phyloP scores from a whole-genome alignment of 2,329 filamentous ascomycete species.

The Aspergillus ochraceus region DNA sequence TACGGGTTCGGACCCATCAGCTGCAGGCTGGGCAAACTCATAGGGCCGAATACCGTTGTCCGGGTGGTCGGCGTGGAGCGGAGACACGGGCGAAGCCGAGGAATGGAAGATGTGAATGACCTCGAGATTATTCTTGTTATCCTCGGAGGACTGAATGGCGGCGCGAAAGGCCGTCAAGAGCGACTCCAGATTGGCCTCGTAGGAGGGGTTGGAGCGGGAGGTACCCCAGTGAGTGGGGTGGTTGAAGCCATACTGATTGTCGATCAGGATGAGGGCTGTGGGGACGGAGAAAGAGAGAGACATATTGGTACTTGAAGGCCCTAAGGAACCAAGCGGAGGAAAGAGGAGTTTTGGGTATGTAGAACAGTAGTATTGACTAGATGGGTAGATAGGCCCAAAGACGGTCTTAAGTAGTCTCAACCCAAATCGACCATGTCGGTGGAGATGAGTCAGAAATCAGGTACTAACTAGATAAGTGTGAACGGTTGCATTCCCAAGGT shows the following conservation, averaged over 20 bases:
- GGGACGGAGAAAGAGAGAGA: conserved; percentile 18
- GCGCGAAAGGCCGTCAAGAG: conserved; percentile 40
- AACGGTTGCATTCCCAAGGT: too few species aligned
- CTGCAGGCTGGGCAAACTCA: conserved; percentile 30
- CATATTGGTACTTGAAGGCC: neutral
- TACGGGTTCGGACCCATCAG: conserved; percentile 37
- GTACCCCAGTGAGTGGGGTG: conserved; percentile 42
- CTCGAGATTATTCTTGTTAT: conserved; percentile 21
- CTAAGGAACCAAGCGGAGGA: neutral
- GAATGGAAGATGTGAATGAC: conserved; percentile 51
- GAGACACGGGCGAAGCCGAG: conserved; percentile 35
- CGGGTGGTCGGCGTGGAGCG: conserved; percentile 38
- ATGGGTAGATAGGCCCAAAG: too few species aligned
- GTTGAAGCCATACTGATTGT: conserved; percentile 48
- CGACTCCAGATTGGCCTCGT: conserved; percentile 44
- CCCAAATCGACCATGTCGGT: too few species aligned
- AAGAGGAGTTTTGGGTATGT: neutral
- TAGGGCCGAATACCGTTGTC: conserved; percentile 28
- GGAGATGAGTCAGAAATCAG: too few species aligned
- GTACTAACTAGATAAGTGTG: too few species aligned
- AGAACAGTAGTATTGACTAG: neutral
- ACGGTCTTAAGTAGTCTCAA: too few species aligned
- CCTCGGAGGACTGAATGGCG: conserved; percentile 13
- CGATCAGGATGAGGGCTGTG: conserved; percentile 50
- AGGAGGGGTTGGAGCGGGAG: conserved; percentile 46